Evolutionary conservation across 306 rosid species (phyloP).

Genomic region (Mimosa bimucronata): DNA sequence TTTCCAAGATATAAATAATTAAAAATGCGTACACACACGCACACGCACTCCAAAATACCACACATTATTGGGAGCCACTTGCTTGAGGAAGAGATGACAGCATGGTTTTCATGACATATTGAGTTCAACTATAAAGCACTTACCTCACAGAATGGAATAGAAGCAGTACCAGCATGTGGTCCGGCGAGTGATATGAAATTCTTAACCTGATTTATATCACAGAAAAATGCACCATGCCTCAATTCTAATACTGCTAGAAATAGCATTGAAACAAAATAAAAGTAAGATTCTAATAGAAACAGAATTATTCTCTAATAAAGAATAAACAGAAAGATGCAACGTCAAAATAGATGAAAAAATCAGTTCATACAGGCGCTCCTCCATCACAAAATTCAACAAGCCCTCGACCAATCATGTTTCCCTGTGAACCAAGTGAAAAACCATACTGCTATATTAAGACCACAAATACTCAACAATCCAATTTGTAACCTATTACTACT

Average conservation of each 20-base stretch:
- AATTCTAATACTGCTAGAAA: constrained; percentile 23
- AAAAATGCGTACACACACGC: neutral
- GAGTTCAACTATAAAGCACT: constrained; percentile 38
- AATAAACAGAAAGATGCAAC: constrained; percentile 5
- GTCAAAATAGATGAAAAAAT: neutral
- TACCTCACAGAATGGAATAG: constrained; percentile 73
- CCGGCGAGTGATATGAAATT: constrained; percentile 79
- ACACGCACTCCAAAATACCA: neutral
- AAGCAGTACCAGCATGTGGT: constrained; percentile 80
- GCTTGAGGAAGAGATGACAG: no score
- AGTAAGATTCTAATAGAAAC: constrained; percentile 1
- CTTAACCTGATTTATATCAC: constrained; percentile 57
- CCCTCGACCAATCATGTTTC: constrained; percentile 78
- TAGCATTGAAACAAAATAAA: constrained; percentile 2
- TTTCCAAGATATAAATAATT: neutral
- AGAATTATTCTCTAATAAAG: neutral
- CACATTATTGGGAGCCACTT: neutral
- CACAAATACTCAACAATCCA: neutral
- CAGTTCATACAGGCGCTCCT: constrained; percentile 79
- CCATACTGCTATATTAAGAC: neutral
- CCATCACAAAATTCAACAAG: constrained; percentile 79
- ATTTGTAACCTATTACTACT: neutral
- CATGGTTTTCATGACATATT: neutral
- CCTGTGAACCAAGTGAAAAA: constrained; percentile 49
- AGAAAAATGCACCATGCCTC: constrained; percentile 7